These are phyloP conservation scores for Boechera retrofracta DNA, from an alignment of 345 rosid genomes.

Conservation along the genomic window DNA sequence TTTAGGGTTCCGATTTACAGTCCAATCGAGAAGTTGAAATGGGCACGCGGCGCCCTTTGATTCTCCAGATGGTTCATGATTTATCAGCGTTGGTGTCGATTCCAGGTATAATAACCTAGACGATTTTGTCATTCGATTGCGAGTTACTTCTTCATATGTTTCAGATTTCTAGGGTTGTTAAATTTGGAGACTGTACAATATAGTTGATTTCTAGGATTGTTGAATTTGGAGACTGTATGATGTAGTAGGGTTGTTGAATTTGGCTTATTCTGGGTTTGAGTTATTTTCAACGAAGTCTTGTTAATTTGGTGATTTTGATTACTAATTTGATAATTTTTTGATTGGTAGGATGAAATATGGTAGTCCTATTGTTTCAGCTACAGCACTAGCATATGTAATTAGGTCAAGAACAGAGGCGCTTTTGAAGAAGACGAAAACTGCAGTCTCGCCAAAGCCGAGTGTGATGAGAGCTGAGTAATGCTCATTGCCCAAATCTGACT, in stretches of 20 bases:
- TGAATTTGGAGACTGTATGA: neutral
- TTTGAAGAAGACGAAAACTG: constrained; percentile 69
- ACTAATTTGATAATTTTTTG: constrained; percentile 12
- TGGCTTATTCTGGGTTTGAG: neutral
- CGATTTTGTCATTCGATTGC: neutral
- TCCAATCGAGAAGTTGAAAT: constrained; percentile 90
- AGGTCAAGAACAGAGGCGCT: constrained; percentile 78
- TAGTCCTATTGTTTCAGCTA: constrained; percentile 66
- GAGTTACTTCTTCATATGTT: neutral
- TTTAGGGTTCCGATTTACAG: constrained; percentile 93
- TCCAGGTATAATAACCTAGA: constrained; percentile 57
- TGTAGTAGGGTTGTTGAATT: neutral
- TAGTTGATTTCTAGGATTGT: neutral
- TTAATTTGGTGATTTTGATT: neutral
- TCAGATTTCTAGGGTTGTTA: neutral
- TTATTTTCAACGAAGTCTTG: too few relatives aligned
- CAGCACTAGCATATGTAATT: constrained; percentile 79
- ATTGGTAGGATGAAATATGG: constrained; percentile 81
- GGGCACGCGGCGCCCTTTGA: constrained; percentile 92
- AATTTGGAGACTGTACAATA: neutral
- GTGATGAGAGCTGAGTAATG: constrained; percentile 99
- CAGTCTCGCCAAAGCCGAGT: constrained; percentile 91
- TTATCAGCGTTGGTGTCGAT: constrained; percentile 80
- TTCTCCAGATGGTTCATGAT: constrained; percentile 96
- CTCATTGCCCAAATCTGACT: constrained; percentile 94